Percentiles rank a stretch among this genome's conserved stretches.
These are phyloP conservation scores for Copromyces sp. DNA, from an alignment of 495 filamentous ascomycete genomes.

Conservation along the genomic window DNA sequence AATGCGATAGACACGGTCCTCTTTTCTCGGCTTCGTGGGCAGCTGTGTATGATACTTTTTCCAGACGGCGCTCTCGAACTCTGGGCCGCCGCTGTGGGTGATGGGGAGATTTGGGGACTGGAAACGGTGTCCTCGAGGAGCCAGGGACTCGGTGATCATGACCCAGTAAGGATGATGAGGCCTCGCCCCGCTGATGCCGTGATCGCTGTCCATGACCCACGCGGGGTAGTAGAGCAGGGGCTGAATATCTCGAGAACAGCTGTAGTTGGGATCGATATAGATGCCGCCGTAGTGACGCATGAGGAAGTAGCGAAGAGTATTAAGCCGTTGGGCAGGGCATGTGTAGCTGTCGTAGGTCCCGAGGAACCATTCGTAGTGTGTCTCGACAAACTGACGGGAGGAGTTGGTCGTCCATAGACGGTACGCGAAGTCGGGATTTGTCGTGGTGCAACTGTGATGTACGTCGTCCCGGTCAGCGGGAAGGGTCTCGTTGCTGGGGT, in stretches of 20 bases:
- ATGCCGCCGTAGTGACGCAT: conserved; percentile 72
- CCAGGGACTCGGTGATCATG: conserved; percentile 58
- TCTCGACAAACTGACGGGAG: conserved; percentile 63
- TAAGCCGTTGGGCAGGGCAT: conserved; percentile 73
- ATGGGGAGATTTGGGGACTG: conserved; percentile 74
- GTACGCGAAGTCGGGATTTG: conserved; percentile 74
- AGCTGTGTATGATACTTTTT: conserved; percentile 44
- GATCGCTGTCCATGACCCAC: conserved; percentile 66
- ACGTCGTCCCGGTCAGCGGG: conserved; percentile 63
- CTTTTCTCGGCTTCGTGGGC: neutral
- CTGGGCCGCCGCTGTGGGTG: conserved; percentile 73
- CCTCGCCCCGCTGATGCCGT: conserved; percentile 71
- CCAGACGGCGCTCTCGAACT: conserved; percentile 76
- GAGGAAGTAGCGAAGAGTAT: conserved; percentile 78
- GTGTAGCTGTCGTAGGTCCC: conserved; percentile 69
- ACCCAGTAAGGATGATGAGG: conserved; percentile 75
- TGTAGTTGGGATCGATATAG: conserved; percentile 80
- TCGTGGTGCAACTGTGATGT: conserved; percentile 62
- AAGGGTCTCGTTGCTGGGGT: conserved; percentile 41
- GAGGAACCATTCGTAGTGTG: conserved; percentile 73
- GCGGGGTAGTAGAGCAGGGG: conserved; percentile 72
- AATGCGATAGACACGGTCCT: conserved; percentile 13
- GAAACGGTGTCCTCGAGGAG: conserved; percentile 65
- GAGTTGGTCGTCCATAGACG: conserved; percentile 75
- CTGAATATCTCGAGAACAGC: conserved; percentile 70